Evolutionary conservation across 345 rosid genomes (phyloP).

Genomic region (Salix koriyanagi): DNA sequence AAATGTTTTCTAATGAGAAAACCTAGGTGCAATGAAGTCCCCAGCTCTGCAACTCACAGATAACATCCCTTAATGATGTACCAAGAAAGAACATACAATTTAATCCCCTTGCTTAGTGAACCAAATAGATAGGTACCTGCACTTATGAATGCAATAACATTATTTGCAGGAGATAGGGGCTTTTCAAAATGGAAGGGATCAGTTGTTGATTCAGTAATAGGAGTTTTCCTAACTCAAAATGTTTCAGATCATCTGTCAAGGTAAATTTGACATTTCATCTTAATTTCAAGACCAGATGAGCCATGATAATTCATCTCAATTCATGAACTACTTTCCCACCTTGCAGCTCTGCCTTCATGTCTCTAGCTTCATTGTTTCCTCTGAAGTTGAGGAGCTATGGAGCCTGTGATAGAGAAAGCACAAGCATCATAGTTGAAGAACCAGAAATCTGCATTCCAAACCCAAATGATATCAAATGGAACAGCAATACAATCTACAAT

Average conservation of each 20-base stretch:
- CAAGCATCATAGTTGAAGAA: conserved; percentile 48
- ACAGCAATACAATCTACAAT: conserved; percentile 31
- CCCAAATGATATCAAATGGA: conserved; percentile 37
- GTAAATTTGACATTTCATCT: conserved; percentile 33
- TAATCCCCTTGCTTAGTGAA: not conserved
- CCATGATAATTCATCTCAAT: conserved; percentile 7
- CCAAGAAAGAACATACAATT: not conserved
- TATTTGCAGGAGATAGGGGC: conserved; percentile 78
- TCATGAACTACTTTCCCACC: conserved; percentile 16
- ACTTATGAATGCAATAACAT: not conserved
- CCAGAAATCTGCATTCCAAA: conserved; percentile 44
- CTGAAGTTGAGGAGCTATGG: conserved; percentile 34
- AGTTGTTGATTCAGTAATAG: conserved; percentile 92
- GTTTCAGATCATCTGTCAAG: conserved; percentile 97
- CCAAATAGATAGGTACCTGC: conserved; percentile 4
- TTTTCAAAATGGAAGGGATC: conserved; percentile 99
- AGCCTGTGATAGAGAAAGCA: conserved; percentile 21
- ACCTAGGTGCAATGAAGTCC: not conserved
- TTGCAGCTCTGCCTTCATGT: conserved; percentile 96
- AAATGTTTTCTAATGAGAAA: not conserved
- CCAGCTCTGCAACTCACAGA: not conserved
- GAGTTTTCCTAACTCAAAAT: conserved; percentile 94
- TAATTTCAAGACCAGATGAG: not conserved
- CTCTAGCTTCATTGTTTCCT: conserved; percentile 75
- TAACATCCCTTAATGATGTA: not conserved